Evolutionary conservation across 768 basidiomycete genomes (phyloP), one percentile per base, ranked within the genome.

Genomic region (Suillus brevipes): DNA sequence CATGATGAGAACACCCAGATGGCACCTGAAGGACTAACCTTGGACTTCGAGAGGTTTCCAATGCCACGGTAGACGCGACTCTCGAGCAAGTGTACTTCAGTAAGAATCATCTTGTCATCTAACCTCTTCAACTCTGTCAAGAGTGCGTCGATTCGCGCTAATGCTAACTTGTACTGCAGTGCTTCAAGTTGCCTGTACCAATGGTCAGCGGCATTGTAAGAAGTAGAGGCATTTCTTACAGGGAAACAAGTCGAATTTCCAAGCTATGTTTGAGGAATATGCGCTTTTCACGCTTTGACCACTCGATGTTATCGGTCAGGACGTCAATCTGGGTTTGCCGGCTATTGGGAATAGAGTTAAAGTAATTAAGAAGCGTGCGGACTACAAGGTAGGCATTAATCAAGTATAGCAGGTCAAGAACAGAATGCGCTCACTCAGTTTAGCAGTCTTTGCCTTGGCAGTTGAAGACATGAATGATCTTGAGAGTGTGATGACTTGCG

Each of bases 21-120:
- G 49, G 43, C 6, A 31, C 12, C 5, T 28, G 34, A 62, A 37
- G 37, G 28, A 72, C 80, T 9, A 56, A 90, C 94, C 83, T 98
- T 99, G 16, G 96, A 85, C 75, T 97, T 95, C 7, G 94, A 82
- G 59, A 95, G 79, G 77, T 99, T 99, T 25, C 89, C 89, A 63
- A 94, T 87, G 2, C 93, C 94, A 65, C 95, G 87, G 73, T 96
- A 94, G 2, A 96, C 94, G 52, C 94, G 81, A 64, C 92, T 93
- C 78, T 99, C 97, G 45, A 99, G 85, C 10, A 99, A 84, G 71
- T 97, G 95, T 0, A 99, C 95, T 74, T 99, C 97, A 4, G 96
- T 98, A 37, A 99, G 83, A 66, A 99, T 92, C 86, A 97, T 91
- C 82, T 99, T 99, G 80, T 99, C 97, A 75, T 99, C 97, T 34